These are phyloP conservation scores for Alternaria viburni DNA, from an alignment of 2,329 filamentous ascomycete genomes.

Conservation along the genomic window DNA sequence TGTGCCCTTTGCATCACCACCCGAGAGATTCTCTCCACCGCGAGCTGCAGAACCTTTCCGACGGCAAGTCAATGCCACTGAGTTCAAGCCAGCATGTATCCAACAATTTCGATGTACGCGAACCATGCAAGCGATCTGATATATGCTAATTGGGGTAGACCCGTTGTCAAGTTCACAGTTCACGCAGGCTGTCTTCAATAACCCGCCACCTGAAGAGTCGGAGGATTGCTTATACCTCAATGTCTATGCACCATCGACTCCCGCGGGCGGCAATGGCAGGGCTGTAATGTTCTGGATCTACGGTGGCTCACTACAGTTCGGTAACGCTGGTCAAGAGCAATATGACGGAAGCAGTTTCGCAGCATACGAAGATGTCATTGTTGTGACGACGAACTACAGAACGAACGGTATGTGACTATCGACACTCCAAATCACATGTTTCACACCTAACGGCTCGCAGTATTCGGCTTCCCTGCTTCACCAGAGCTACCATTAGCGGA, in stretches of 20 bases:
- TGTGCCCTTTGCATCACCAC: constrained; percentile 39
- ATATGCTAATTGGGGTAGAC: constrained; percentile 11
- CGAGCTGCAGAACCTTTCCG: constrained; percentile 17
- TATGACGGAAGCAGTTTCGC: constrained; percentile 41
- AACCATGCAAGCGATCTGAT: not conserved
- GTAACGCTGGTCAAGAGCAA: constrained; percentile 22
- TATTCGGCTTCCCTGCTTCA: constrained; percentile 37
- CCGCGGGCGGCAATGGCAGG: constrained; percentile 18
- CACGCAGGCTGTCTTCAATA: constrained; percentile 29
- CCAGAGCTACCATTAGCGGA: constrained; percentile 26
- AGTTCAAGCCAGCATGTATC: constrained; percentile 29
- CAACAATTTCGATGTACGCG: constrained; percentile 32
- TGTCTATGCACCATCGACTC: constrained; percentile 41
- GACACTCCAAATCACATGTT: too few species aligned
- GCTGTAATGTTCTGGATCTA: constrained; percentile 43
- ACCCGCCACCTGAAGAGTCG: constrained; percentile 30
- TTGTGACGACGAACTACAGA: constrained; percentile 38
- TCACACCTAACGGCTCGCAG: constrained; percentile 10
- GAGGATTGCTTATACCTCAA: constrained; percentile 53
- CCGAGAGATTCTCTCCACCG: constrained; percentile 33
- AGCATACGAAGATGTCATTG: constrained; percentile 37
- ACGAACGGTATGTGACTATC: constrained; percentile 22
- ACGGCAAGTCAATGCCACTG: constrained; percentile 22
- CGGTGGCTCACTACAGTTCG: constrained; percentile 36
- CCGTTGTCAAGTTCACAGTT: constrained; percentile 21